Conservation (phyloP, 163 green algal species). For the Chlamydomonas reinhardtii region DNA sequence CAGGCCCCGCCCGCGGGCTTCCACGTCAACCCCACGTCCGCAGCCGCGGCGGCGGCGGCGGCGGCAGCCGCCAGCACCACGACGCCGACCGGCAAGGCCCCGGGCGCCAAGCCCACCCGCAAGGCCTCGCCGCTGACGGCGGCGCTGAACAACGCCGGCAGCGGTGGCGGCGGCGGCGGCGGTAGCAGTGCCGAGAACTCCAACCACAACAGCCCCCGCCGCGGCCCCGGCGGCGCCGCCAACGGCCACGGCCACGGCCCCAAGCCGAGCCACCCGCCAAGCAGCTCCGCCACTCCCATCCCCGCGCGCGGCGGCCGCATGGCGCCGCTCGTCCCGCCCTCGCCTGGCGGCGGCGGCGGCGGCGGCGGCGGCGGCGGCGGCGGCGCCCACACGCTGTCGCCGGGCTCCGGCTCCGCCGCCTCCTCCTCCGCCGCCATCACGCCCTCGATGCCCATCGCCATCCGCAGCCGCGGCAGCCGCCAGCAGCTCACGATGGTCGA, state of each 20-base stretch:
- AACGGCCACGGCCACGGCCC: neutral
- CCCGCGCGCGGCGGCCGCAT: neutral
- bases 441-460: conserved; percentile 38
- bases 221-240: neutral
- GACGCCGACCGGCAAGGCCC: neutral
- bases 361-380: too few species aligned
- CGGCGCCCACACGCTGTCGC: neutral
- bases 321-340: neutral
- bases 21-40: neutral
- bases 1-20: neutral
- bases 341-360: too few species aligned
- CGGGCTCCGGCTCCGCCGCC: neutral
- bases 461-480: conserved; percentile 38
- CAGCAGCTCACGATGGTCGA: conserved; percentile 42
- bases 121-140: conserved; percentile 18
- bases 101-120: neutral
- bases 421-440: neutral
- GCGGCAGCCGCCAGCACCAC: neutral
- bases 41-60: too few species aligned
- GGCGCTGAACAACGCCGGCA: neutral
- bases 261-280: too few species aligned
- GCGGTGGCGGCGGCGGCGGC: neutral
- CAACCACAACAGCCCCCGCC: neutral
- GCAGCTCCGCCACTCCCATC: neutral
- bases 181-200: neutral